Evolutionary conservation across 1,284 basidiomycete species (phyloP), one percentile per base, ranked within the genome.

Genomic region (Apiotrichum siamense): DNA sequence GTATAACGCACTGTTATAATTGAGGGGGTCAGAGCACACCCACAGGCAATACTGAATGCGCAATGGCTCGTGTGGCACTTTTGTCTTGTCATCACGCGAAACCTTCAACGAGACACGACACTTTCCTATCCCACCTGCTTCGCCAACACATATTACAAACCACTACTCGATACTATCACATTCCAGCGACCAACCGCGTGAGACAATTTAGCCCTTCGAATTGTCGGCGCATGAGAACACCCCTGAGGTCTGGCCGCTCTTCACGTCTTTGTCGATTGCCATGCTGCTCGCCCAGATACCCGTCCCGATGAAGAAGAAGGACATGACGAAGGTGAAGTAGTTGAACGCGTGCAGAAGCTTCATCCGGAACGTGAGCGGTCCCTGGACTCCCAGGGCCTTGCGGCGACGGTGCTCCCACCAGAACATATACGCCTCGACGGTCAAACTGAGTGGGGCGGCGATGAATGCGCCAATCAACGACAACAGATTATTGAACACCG

Each of bases 191-290:
- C n/a, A n/a, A n/a, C n/a, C n/a, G n/a, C n/a, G n/a, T n/a, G n/a
- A n/a, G n/a, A n/a, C n/a, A n/a, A n/a, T n/a, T n/a, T n/a, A n/a
- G n/a, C n/a, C n/a, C 29, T 31, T 9, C 29, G 55, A 53, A 46
- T 63, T 63, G 51, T 63, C 60, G 17, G 54, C 56, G 46, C 62
- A 63, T 11, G 58, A 60, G 52, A 59, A 63, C 3, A 60, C 59
- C 21, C 44, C 32, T 17, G 45, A 41, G 9, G 45, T 51, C 17
- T 32, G 31, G 11, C 59, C 61, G 24, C 21, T 40, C 18, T 49
- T 50, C 7, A 61, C 32, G 38, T 51, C 42, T 23, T 55, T 36
- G 24, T 48, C 54, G 49, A 64, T 62, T 11, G 49, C 43, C n/a
- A 65, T 55, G 39, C 59, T 58, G 21, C 54, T 38, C 3, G 52